Percentiles rank a stretch among this genome's conserved stretches.
These are phyloP conservation scores for Elymus sibiricus DNA, from an alignment of 176 grass and related monocot genomes.

Conservation along the genomic window DNA sequence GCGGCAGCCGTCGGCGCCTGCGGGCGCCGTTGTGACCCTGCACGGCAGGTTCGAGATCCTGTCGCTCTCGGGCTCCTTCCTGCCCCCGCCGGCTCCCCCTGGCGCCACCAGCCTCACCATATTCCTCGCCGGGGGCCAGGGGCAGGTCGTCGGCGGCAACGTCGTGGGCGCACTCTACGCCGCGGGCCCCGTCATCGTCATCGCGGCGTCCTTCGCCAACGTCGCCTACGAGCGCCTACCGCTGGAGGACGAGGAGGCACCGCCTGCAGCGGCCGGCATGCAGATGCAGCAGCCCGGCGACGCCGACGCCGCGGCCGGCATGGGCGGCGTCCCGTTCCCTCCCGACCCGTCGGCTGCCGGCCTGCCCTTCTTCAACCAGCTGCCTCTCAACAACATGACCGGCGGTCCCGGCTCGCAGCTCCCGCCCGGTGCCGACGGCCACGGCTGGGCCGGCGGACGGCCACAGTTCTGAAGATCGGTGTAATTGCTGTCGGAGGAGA, in stretches of 20 bases:
- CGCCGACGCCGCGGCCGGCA: conserved; percentile 36
- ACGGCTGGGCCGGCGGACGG: conserved; percentile 44
- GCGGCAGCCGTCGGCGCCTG: conserved; percentile 74
- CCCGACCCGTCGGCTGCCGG: conserved; percentile 69
- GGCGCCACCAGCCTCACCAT: conserved; percentile 96
- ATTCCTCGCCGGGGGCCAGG: conserved; percentile 90
- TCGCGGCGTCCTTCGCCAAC: conserved; percentile 95
- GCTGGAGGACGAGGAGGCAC: conserved; percentile 83
- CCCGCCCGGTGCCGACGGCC: conserved; percentile 59
- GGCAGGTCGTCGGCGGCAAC: conserved; percentile 93
- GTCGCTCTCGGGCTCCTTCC: conserved; percentile 92
- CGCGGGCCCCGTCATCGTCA: conserved; percentile 88
- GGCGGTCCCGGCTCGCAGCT: conserved; percentile 45
- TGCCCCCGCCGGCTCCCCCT: conserved; percentile 81
- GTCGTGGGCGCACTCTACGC: conserved; percentile 87
- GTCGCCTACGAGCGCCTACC: conserved; percentile 97
- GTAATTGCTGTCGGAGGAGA: conserved; percentile 19
- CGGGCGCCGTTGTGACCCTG: conserved; percentile 71
- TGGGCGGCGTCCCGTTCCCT: conserved; percentile 48
- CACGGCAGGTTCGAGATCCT: conserved; percentile 98
- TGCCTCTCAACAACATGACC: conserved; percentile 75
- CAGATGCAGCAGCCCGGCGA: conserved; percentile 62
- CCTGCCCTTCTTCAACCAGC: conserved; percentile 78
- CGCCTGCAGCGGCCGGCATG: conserved; percentile 26
- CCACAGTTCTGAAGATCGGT: conserved; percentile 62